Evolutionary conservation across 306 rosid species (phyloP).

Genomic region (Begonia masoniana): DNA sequence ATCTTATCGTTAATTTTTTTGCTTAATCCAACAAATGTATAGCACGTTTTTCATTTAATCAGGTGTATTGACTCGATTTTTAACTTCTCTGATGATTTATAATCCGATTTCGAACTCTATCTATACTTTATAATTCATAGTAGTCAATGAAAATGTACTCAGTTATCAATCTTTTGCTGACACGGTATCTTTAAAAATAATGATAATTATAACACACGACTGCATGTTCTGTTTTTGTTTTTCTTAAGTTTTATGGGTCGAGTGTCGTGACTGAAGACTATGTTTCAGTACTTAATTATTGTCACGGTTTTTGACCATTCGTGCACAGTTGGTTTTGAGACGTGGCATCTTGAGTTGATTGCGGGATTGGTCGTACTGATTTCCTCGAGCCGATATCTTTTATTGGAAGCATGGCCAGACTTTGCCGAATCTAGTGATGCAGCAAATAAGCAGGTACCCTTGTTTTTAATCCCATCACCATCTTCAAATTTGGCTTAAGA

Average conservation of each 20-base stretch:
- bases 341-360: constrained; percentile 90
- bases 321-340: constrained; percentile 70
- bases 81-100: too few species aligned
- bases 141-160: too few species aligned
- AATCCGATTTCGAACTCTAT: too few species aligned
- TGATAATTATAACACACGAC: too few species aligned
- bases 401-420: constrained; percentile 68
- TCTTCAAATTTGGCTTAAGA: too few species aligned
- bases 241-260: neutral
- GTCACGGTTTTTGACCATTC: constrained; percentile 5
- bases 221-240: neutral
- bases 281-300: neutral
- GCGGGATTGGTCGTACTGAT: constrained; percentile 51
- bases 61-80: too few species aligned
- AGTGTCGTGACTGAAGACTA: neutral
- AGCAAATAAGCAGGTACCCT: constrained; percentile 71
- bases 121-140: too few species aligned
- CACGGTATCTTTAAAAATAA: too few species aligned
- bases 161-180: too few species aligned
- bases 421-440: constrained; percentile 86
- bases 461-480: neutral
- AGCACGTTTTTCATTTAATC: neutral
- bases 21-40: too few species aligned
- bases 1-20: too few species aligned
- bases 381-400: constrained; percentile 59